Evolutionary conservation across 192 early-diverging fungal genomes (phyloP).

Genomic region (Geosiphon pyriformis): DNA sequence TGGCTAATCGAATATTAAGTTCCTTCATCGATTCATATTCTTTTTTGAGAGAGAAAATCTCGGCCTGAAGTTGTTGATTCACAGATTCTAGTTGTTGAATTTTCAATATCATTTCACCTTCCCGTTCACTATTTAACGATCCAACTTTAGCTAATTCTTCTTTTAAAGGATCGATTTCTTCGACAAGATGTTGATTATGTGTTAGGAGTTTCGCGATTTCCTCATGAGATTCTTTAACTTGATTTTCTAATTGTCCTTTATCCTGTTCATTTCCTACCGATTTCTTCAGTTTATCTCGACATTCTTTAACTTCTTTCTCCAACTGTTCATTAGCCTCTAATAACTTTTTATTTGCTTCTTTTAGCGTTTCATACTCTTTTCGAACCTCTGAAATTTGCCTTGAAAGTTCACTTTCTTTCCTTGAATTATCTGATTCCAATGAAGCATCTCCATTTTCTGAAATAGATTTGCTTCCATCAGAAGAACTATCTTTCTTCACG

Average conservation of each 20-base stretch:
- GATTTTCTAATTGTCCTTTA: background rate
- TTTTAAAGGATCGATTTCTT: background rate
- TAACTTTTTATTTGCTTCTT: background rate
- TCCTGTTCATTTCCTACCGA: too few species aligned
- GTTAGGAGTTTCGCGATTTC: background rate
- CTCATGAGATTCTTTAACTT: background rate
- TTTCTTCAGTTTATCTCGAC: background rate
- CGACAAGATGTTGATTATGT: background rate
- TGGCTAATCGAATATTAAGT: background rate
- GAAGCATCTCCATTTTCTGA: background rate
- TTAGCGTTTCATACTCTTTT: background rate
- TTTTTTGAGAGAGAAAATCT: background rate
- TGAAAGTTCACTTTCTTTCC: background rate
- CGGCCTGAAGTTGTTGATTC: background rate
- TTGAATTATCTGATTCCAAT: background rate
- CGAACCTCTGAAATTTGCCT: background rate
- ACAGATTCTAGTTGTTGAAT: background rate
- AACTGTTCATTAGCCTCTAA: background rate
- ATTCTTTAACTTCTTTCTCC: background rate
- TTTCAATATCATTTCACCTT: background rate
- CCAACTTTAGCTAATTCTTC: background rate
- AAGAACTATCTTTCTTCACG: background rate
- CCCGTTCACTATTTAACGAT: background rate
- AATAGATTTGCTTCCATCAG: background rate
- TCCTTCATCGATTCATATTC: background rate